phyloP scores from a whole-genome alignment of 108 stramenopile species.

The Aurantiochytrium sp. region DNA sequence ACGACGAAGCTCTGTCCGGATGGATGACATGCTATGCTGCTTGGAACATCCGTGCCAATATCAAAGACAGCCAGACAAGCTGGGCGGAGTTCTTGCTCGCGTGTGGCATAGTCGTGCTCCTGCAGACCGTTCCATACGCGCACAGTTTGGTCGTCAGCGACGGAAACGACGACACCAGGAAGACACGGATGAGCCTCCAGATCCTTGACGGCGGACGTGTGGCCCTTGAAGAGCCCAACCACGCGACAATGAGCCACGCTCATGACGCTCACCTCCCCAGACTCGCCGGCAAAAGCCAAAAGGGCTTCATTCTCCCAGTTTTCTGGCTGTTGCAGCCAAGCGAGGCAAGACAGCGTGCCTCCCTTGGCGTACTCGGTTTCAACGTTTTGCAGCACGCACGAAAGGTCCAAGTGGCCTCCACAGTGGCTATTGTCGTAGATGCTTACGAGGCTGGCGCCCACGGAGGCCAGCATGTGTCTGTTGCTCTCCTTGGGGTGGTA shows the following conservation, averaged over 20 bases:
- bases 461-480: not conserved
- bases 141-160: not conserved
- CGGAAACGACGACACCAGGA: not conserved
- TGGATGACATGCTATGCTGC: not conserved
- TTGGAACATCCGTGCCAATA: not conserved
- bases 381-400: not conserved
- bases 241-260: not conserved
- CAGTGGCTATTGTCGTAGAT: conserved; percentile 10
- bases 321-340: not conserved
- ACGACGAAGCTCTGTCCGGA: not conserved
- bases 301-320: not conserved
- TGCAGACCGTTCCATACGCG: not conserved
- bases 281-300: not conserved
- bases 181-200: not conserved
- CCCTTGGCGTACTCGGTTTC: not conserved
- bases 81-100: not conserved
- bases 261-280: not conserved
- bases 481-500: not conserved
- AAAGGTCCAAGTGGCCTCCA: not conserved
- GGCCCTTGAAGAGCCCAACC: not conserved
- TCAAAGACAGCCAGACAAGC: not conserved
- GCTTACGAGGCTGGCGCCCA: not conserved
- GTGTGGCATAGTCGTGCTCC: not conserved
- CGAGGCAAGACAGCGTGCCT: not conserved
- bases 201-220: not conserved